These are phyloP conservation scores for Piloderma croceum DNA, from an alignment of 768 basidiomycete species.

Conservation along the genomic window DNA sequence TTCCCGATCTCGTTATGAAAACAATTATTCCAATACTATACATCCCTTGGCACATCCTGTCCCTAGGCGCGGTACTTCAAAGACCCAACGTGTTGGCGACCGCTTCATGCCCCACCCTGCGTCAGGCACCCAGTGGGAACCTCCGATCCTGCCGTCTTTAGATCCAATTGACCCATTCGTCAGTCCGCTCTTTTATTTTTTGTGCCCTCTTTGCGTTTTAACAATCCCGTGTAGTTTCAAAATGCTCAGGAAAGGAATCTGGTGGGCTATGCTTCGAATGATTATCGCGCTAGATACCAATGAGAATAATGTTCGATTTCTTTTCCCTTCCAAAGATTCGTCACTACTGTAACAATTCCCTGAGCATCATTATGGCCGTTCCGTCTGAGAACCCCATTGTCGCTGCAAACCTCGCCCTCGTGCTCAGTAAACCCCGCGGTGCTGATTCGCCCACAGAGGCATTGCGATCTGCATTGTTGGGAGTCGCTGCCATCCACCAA, in stretches of 20 bases:
- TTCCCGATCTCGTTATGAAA: constrained; percentile 48
- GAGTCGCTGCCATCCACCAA: constrained; percentile 39
- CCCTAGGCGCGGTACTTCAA: constrained; percentile 20
- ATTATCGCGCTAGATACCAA: constrained; percentile 48
- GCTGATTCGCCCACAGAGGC: constrained; percentile 34
- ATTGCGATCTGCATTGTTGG: constrained; percentile 33
- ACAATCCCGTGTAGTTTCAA: constrained; percentile 29
- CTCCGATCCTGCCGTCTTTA: constrained; percentile 39
- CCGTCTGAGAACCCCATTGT: constrained; percentile 40
- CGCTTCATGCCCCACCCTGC: constrained; percentile 47
- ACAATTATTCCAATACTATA: constrained; percentile 35
- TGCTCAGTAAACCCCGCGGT: constrained; percentile 34
- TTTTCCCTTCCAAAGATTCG: constrained; percentile 30
- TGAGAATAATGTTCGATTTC: constrained; percentile 33
- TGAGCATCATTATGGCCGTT: constrained; percentile 42
- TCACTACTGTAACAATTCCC: constrained; percentile 40
- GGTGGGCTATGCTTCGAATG: constrained; percentile 44
- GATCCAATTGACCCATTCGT: constrained; percentile 65
- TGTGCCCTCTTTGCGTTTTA: constrained; percentile 5
- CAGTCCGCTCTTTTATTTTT: constrained; percentile 24
- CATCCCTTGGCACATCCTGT: constrained; percentile 36
- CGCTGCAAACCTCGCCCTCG: constrained; percentile 36
- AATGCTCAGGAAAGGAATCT: constrained; percentile 42
- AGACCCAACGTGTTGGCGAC: constrained; percentile 35
- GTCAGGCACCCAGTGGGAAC: constrained; percentile 48